Percentiles rank a stretch among this genome's conserved stretches.
phyloP scores from a whole-genome alignment of 345 rosid genomes.

The Linum trigynum region DNA sequence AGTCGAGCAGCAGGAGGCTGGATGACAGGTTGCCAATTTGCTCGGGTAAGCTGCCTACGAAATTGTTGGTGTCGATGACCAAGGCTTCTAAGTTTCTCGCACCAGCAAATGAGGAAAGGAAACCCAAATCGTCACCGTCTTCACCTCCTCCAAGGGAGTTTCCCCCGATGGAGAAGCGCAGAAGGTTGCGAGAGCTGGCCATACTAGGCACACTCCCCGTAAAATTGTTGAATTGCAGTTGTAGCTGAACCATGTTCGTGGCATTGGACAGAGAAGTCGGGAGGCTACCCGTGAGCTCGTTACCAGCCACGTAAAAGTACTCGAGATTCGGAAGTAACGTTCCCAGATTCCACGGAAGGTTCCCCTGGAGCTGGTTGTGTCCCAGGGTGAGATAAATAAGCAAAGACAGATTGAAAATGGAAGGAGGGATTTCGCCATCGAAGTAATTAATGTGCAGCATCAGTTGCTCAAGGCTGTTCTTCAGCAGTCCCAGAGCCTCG shows the following conservation, averaged over 20 bases:
- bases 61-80: not conserved
- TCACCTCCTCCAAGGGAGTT: constrained; percentile 12
- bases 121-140: constrained; percentile 1
- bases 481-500: constrained; percentile 9
- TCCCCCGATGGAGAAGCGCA: not conserved
- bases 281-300: constrained; percentile 11
- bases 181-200: constrained; percentile 9
- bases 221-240: not conserved
- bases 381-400: not conserved
- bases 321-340: constrained; percentile 11
- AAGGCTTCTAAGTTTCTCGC: not conserved
- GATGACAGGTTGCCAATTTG: constrained; percentile 17
- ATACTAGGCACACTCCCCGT: constrained; percentile 10
- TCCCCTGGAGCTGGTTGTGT: constrained; percentile 2
- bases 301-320: not conserved
- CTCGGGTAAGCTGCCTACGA: constrained; percentile 14
- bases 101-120: constrained; percentile 12
- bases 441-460: not conserved
- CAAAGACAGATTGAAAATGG: constrained; percentile 16
- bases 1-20: rapidly evolving
- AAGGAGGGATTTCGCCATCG: constrained; percentile 10
- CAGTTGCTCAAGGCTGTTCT: not conserved
- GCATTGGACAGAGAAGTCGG: constrained; percentile 20
- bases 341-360: constrained; percentile 8
- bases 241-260: constrained; percentile 2